Percentiles rank a stretch among this genome's conserved stretches.
phyloP scores from a whole-genome alignment of 2,329 filamentous ascomycete species.

The Conoideocrella luteorostrata region DNA sequence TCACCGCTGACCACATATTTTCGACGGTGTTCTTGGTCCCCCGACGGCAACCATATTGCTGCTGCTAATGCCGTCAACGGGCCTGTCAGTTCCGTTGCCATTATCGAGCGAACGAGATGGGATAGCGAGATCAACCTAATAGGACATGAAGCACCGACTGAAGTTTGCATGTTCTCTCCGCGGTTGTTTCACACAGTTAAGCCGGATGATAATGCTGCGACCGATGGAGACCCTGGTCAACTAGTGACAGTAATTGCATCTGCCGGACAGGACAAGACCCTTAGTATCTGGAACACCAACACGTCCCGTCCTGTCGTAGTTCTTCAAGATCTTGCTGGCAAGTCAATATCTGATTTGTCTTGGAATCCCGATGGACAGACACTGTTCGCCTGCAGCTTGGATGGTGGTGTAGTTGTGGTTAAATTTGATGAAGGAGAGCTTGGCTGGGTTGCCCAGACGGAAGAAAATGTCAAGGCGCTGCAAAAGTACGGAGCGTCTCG shows the following conservation, averaged over 20 bases:
- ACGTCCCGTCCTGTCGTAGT: constrained; percentile 87
- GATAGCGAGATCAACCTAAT: constrained; percentile 96
- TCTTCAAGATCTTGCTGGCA: constrained; percentile 78
- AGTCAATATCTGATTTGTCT: constrained; percentile 88
- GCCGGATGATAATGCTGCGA: constrained; percentile 47
- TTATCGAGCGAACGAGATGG: constrained; percentile 88
- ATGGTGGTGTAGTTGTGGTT: constrained; percentile 77
- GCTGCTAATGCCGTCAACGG: constrained; percentile 96
- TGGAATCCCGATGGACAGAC: constrained; percentile 91
- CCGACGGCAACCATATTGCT: constrained; percentile 93
- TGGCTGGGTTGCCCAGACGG: constrained; percentile 76
- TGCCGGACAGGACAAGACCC: constrained; percentile 90
- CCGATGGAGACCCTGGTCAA: constrained; percentile 35
- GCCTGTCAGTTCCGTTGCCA: constrained; percentile 92
- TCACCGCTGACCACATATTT: constrained; percentile 97
- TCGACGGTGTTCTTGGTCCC: constrained; percentile 92
- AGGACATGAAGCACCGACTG: constrained; percentile 91
- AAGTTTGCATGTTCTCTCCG: constrained; percentile 96
- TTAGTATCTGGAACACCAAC: constrained; percentile 97
- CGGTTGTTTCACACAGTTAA: constrained; percentile 74
- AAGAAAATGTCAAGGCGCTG: constrained; percentile 87
- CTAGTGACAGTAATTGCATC: constrained; percentile 91
- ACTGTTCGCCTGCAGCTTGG: constrained; percentile 78
- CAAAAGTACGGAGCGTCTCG: constrained; percentile 88
- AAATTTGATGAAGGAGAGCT: constrained; percentile 83